A percentile compares a stretch with the other conserved stretches of the same genome.
These are phyloP conservation scores for Ascochyta clinopodiicola DNA, from an alignment of 2,329 filamentous ascomycete species.

Conservation along the genomic window DNA sequence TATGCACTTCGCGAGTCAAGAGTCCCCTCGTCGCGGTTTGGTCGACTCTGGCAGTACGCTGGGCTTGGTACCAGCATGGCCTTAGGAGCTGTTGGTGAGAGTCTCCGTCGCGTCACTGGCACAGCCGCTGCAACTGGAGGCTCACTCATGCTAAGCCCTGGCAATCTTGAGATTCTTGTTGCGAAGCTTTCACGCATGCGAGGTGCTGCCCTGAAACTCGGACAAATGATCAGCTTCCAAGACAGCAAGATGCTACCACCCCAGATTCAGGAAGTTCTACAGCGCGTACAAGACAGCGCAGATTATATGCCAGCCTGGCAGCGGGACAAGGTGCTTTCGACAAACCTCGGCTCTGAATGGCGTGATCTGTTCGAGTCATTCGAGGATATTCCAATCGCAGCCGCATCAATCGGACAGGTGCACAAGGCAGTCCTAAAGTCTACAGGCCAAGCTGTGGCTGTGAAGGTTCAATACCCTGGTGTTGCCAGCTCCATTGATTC, in stretches of 20 bases:
- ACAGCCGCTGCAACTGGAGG: slow-evolving; percentile 64
- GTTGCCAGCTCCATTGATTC: slow-evolving; percentile 96
- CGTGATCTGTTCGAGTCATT: slow-evolving; percentile 82
- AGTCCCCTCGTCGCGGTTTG: slow-evolving; percentile 85
- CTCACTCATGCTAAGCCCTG: slow-evolving; percentile 84
- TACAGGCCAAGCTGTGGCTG: slow-evolving; percentile 78
- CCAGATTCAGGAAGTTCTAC: slow-evolving; percentile 85
- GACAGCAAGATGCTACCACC: slow-evolving; percentile 93
- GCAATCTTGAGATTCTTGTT: slow-evolving; percentile 92
- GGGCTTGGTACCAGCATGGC: slow-evolving; percentile 95
- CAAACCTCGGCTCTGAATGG: slow-evolving; percentile 85
- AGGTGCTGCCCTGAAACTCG: slow-evolving; percentile 93
- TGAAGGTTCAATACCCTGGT: slow-evolving; percentile 97
- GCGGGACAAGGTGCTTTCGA: slow-evolving; percentile 79
- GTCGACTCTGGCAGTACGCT: slow-evolving; percentile 92
- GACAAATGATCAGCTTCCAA: slow-evolving; percentile 98
- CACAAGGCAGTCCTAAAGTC: slow-evolving; percentile 82
- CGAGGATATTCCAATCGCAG: slow-evolving; percentile 89
- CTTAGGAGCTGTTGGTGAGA: slow-evolving; percentile 86
- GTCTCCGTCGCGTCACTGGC: slow-evolving; percentile 79
- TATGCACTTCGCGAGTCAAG: slow-evolving; percentile 86
- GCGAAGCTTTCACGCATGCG: slow-evolving; percentile 94
- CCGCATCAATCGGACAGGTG: slow-evolving; percentile 96
- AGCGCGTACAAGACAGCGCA: slow-evolving; percentile 92
- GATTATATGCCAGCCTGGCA: slow-evolving; percentile 98